These are phyloP conservation scores for Colletotrichum falcatum DNA, from an alignment of 2,329 filamentous ascomycete genomes.

Conservation along the genomic window DNA sequence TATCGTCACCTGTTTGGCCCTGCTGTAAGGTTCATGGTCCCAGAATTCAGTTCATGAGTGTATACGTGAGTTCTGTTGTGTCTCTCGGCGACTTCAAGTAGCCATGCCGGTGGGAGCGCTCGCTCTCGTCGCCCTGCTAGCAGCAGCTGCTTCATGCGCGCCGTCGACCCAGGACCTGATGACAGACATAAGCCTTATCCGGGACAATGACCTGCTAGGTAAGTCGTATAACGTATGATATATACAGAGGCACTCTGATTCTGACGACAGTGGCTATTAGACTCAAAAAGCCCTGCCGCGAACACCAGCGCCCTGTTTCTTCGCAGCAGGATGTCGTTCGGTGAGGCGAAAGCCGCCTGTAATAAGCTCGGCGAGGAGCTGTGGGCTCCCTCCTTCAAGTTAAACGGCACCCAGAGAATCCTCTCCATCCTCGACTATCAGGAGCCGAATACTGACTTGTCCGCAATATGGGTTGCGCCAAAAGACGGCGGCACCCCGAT, in stretches of 20 bases:
- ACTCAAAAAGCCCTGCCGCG: slow-evolving; percentile 48
- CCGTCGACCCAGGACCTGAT: slow-evolving; percentile 52
- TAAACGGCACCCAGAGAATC: slow-evolving; percentile 47
- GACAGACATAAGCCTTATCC: slow-evolving; percentile 53
- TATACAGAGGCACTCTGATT: neutral
- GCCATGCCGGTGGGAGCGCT: slow-evolving; percentile 30
- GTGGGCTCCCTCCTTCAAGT: slow-evolving; percentile 52
- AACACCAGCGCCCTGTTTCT: slow-evolving; percentile 53
- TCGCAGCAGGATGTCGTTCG: slow-evolving; percentile 44
- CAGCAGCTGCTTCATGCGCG: slow-evolving; percentile 42
- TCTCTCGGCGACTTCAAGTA: slow-evolving; percentile 22
- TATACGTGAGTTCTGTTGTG: slow-evolving; percentile 5
- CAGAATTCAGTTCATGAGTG: neutral
- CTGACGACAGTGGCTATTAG: slow-evolving; percentile 43
- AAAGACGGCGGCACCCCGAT: slow-evolving; percentile 39
- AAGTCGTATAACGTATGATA: slow-evolving; percentile 4
- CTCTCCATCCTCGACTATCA: slow-evolving; percentile 54
- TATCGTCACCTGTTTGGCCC: neutral
- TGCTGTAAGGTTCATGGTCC: neutral
- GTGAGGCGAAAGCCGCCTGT: slow-evolving; percentile 49
- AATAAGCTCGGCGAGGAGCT: slow-evolving; percentile 54
- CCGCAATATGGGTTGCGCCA: slow-evolving; percentile 53
- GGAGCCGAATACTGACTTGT: slow-evolving; percentile 41
- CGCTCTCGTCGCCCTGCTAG: slow-evolving; percentile 41
- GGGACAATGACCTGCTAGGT: slow-evolving; percentile 58